Conservation (phyloP, 83 land plant genomes). For the Thuja plicata region DNA sequence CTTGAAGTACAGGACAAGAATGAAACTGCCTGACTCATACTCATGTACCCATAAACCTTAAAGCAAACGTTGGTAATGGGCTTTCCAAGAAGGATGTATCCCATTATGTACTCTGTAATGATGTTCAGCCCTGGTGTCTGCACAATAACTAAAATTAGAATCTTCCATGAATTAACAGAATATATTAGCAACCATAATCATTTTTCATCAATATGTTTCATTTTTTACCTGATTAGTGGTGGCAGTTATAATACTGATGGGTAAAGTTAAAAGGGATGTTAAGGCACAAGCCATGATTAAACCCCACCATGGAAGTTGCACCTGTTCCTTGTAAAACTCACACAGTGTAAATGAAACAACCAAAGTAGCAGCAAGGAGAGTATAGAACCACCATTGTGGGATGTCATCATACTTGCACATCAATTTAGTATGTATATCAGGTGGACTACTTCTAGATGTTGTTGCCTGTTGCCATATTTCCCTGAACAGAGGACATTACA, state of each 20-base stretch:
- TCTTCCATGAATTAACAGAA: neutral
- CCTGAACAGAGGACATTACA: neutral
- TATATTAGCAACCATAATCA: no score
- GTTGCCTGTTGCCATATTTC: neutral
- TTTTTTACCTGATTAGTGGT: conserved; percentile 67
- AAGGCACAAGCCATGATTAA: conserved; percentile 22
- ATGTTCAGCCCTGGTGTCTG: neutral
- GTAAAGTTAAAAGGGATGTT: conserved; percentile 70
- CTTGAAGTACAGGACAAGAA: conserved; percentile 59
- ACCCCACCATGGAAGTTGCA: conserved; percentile 67
- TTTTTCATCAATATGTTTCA: no score
- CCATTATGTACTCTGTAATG: conserved; percentile 48
- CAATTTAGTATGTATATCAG: conserved; percentile 57
- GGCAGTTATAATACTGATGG: conserved; percentile 71
- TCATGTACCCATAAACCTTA: conserved; percentile 62
- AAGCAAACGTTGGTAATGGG: conserved; percentile 69
- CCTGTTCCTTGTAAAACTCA: conserved; percentile 41
- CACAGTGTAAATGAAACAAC: conserved; percentile 40
- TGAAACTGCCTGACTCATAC: conserved; percentile 50
- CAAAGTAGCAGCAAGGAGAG: conserved; percentile 35
- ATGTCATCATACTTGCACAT: conserved; percentile 69
- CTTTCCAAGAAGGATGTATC: conserved; percentile 39
- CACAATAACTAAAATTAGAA: neutral
- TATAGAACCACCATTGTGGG: conserved; percentile 69
- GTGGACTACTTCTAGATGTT: no score